Evolutionary conservation across 2,329 filamentous ascomycete genomes (phyloP).

Genomic region (Microsporum canis): DNA sequence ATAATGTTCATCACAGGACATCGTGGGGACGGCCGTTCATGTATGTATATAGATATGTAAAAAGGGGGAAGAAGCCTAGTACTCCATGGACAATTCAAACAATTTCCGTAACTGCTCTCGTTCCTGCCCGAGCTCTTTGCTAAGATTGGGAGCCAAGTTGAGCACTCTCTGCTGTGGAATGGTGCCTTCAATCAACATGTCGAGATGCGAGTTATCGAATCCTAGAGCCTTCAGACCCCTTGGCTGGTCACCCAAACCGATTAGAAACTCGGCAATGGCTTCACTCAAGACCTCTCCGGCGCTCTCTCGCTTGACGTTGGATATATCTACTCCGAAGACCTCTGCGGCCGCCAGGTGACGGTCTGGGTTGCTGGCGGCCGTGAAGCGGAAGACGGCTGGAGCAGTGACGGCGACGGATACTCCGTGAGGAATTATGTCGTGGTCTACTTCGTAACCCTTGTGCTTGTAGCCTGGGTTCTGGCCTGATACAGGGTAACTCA

Average conservation of each 20-base stretch:
- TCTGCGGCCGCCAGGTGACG: slow-evolving; percentile 83
- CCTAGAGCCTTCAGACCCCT: slow-evolving; percentile 72
- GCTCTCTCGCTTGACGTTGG: slow-evolving; percentile 74
- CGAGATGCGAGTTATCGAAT: slow-evolving; percentile 63
- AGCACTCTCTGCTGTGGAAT: slow-evolving; percentile 84
- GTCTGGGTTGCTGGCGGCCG: slow-evolving; percentile 79
- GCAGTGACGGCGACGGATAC: slow-evolving; percentile 91
- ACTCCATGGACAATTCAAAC: slow-evolving; percentile 53
- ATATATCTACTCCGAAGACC: slow-evolving; percentile 79
- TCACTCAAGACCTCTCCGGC: slow-evolving; percentile 82
- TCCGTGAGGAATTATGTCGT: slow-evolving; percentile 84
- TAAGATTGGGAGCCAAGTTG: slow-evolving; percentile 77
- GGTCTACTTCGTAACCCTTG: slow-evolving; percentile 64
- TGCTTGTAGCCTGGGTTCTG: slow-evolving; percentile 90
- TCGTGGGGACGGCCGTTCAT: neutral
- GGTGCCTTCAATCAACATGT: slow-evolving; percentile 81
- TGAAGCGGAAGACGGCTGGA: slow-evolving; percentile 89
- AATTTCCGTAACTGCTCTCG: slow-evolving; percentile 58
- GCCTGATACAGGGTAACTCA: slow-evolving; percentile 95
- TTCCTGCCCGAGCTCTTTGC: slow-evolving; percentile 56
- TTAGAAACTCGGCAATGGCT: slow-evolving; percentile 68
- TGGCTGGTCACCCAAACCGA: slow-evolving; percentile 79
- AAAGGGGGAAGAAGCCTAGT: slow-evolving; percentile 25
- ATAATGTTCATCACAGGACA: neutral
- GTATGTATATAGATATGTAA: neutral